Base-by-base conservation (phyloP, 768 basidiomycete species). In the Coprinopsis marcescibilis region DNA sequence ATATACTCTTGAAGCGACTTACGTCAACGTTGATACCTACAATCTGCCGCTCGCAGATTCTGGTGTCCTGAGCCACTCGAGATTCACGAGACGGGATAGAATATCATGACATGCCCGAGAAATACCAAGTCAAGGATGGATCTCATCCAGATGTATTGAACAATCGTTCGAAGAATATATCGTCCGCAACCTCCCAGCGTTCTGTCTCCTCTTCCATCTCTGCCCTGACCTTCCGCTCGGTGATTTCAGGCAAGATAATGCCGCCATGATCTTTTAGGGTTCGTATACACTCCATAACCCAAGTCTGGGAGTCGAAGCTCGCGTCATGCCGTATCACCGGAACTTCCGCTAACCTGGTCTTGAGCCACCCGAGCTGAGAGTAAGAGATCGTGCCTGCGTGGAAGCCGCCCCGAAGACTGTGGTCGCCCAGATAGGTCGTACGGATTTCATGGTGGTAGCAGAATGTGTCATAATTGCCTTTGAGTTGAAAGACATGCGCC, bases 271-370 rank as follows among this genome's bases (percentile, higher is more conserved):
- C 56, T 41, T 57, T 55, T 20, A 64, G 43, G 32, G 56, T 43
- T 32, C 53, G 51, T 21, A 64, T 45, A 15, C 58, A 56, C 1
- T 49, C 36, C 33, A 64, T 52, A 19, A 63, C 56, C 63, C 63
- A 64, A 35, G 50, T 50, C 42, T 64, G 63, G 39, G 53, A 54
- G 33, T 65, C 61, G 34, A 58, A 65, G 21, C 55, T 48, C 1
- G 52, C 43, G 27, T 60, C 48, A 23, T 58, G 52, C 27, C 52
- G 52, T 12, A 56, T 39, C 1, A 65, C 43, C 20, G 51, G 42
- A 1, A 64, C 51, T 4, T 52, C 52, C 32, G 23, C 44, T 13
- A 62, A 51, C 38, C 54, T 53, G 10, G 38, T 26, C 25, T 53
- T 46, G 39, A 65, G 24, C 61, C 60, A 60, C 13, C 54, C 47